A percentile compares a stretch with the other conserved stretches of the same genome.
These are phyloP conservation scores for Trichosporon inkin DNA, from an alignment of 1,284 basidiomycete species.

Conservation along the genomic window DNA sequence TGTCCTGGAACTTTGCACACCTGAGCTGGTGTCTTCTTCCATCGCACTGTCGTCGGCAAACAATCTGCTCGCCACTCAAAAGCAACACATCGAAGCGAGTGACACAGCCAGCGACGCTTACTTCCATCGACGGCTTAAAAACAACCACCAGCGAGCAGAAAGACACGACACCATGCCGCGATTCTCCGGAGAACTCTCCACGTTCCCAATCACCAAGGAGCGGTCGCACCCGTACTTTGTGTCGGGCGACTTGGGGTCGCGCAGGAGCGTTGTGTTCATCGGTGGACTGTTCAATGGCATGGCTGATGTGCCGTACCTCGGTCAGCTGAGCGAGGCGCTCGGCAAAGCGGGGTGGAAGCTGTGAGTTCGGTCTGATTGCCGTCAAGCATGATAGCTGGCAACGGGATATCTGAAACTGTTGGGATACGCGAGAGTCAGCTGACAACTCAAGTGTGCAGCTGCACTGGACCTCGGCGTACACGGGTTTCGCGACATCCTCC, in stretches of 20 bases:
- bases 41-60: neutral
- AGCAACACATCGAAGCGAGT: too few relatives aligned
- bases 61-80: too few relatives aligned
- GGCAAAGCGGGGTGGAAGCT: slow-evolving; percentile 40
- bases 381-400: too few relatives aligned
- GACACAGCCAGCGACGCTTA: too few relatives aligned
- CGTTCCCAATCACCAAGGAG: slow-evolving; percentile 6
- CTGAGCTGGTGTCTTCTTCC: neutral
- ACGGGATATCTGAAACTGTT: too few relatives aligned
- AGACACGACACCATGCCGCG: neutral
- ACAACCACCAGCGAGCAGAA: neutral
- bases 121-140: neutral
- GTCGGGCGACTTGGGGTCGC: slow-evolving; percentile 32
- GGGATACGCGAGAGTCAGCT: too few relatives aligned
- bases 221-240: slow-evolving; percentile 37
- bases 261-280: slow-evolving; percentile 43
- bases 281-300: slow-evolving; percentile 48
- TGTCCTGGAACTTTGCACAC: too few relatives aligned
- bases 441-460: slow-evolving; percentile 37
- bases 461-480: slow-evolving; percentile 46
- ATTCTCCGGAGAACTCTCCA: slow-evolving; percentile 9
- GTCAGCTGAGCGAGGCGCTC: slow-evolving; percentile 30
- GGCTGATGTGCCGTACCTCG: slow-evolving; percentile 37
- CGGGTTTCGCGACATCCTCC: slow-evolving; percentile 40
- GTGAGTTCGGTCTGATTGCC: slow-evolving; percentile 29